A percentile compares a stretch with the other conserved stretches of the same genome.
phyloP scores from a whole-genome alignment of 768 basidiomycete species.

The Mycena sanguinolenta region DNA sequence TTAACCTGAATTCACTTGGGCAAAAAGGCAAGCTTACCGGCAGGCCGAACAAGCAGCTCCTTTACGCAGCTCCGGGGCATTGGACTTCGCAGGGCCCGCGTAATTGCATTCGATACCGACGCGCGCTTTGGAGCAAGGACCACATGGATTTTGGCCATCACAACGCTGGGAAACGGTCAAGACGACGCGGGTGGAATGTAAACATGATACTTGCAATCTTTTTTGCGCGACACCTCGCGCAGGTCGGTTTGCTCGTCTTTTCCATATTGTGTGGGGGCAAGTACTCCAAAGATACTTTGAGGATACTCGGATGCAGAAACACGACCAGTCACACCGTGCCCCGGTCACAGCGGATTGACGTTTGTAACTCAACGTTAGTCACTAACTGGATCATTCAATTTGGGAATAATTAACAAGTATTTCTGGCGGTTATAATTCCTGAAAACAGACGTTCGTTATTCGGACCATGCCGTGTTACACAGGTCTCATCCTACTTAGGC shows the following conservation, averaged over 20 bases:
- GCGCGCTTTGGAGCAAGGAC: conserved; percentile 29
- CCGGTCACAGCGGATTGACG: not conserved
- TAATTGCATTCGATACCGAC: conserved; percentile 22
- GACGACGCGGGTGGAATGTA: not conserved
- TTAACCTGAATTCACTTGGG: too few relatives aligned
- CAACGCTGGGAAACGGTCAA: conserved; percentile 21
- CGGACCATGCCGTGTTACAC: too few relatives aligned
- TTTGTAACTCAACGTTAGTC: too few relatives aligned
- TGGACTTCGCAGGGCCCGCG: conserved; percentile 9
- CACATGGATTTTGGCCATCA: conserved; percentile 24
- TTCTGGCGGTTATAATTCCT: too few relatives aligned
- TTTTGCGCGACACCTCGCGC: conserved; percentile 30
- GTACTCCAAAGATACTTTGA: too few relatives aligned
- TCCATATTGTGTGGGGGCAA: too few relatives aligned
- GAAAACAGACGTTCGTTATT: too few relatives aligned
- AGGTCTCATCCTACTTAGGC: too few relatives aligned
- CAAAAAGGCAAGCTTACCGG: conserved; percentile 19
- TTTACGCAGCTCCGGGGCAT: conserved; percentile 34
- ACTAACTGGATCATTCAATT: too few relatives aligned
- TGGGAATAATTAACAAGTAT: too few relatives aligned
- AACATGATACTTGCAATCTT: conserved; percentile 28
- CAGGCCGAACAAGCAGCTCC: conserved; percentile 36
- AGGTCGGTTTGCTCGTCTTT: conserved; percentile 16
- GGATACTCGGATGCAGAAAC: not conserved
- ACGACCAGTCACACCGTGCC: not conserved